These are phyloP conservation scores for Cymbidium sinense DNA, from an alignment of 106 monocot genomes.

Conservation along the genomic window DNA sequence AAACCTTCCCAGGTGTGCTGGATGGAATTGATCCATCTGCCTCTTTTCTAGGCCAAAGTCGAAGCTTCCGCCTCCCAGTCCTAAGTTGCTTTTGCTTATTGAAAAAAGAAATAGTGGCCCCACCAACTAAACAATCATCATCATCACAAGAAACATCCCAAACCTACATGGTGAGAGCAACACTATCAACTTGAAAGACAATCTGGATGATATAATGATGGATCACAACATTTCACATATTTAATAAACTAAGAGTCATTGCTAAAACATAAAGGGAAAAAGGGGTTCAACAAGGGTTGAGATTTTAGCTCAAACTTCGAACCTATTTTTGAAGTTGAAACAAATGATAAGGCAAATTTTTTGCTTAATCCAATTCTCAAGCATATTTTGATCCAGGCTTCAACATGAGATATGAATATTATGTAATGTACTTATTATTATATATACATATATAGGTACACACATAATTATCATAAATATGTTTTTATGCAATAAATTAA, in stretches of 20 bases:
- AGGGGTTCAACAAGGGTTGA: background rate
- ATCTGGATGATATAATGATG: background rate
- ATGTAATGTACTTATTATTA: too few relatives aligned
- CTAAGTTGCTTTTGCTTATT: conserved; percentile 84
- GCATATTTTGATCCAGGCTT: too few relatives aligned
- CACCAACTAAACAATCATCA: conserved; percentile 56
- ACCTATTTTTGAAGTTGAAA: background rate
- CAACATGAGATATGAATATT: too few relatives aligned
- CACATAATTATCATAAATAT: background rate
- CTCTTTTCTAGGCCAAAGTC: conserved; percentile 67
- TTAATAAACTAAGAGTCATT: background rate
- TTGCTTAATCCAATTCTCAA: background rate
- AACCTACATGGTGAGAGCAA: conserved; percentile 38
- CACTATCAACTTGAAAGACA: background rate
- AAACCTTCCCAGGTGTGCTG: conserved; percentile 92
- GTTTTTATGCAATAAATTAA: background rate
- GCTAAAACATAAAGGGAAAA: background rate
- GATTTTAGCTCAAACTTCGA: too few relatives aligned
- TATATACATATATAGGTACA: too few relatives aligned
- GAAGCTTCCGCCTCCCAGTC: conserved; percentile 83
- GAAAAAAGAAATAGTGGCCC: conserved; percentile 82
- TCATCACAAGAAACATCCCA: conserved; percentile 77
- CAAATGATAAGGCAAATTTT: background rate
- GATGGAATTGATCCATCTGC: conserved; percentile 90
- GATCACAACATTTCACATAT: background rate